Base-by-base conservation (phyloP, 2,329 filamentous ascomycete genomes). In the Fusarium citri region DNA sequence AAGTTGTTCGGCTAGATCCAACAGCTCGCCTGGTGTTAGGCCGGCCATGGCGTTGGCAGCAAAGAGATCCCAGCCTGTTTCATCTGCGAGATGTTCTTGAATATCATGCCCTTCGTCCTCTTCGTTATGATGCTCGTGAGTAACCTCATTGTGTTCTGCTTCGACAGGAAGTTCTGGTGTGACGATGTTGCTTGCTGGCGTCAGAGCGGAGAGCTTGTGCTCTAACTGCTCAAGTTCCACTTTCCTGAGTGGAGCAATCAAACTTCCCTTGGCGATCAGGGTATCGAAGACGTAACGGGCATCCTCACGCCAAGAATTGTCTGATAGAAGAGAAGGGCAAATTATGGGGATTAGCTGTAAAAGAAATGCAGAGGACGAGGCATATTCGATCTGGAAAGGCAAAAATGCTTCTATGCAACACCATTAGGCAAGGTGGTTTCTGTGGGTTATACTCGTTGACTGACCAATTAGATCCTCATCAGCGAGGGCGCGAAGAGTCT, bases 361-460 rank as follows among this genome's bases (percentile, higher is more conserved):
- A 2, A 82, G 74, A 37, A 82, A 81, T 0, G 80, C 78, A 3
- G 80, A 82, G 1, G 80, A 81, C 10, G 79, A 82, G 8, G 81
- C 80, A 40, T 81, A 80, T 59, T 82, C 80, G 14, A 82, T 76
- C 45, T 82, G 80, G 15, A 82, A 82, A 0, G 80, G 80, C 3
- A 82, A 25, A 14, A 82, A 82, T 3, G 80, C 77, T 42, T 75
- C 73, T 74, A 4, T 4, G 7, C 9, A 11, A 8, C 2, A 1
- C n/a, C 1, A 1, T 6, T 1, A 37, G 6, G 8, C 71, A 16
- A 63, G 42, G 12, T 18, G 5, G 1, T 15, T 2, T 0, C 4
- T 3, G 18, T 67, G n/a, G 63, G 37, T 23, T 11, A 11, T 1
- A 20, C 2, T 1, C 1, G 16, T 8, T 2, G 11, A 4, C 67